These are phyloP conservation scores for Apiospora sp. DNA, from an alignment of 2,329 filamentous ascomycete species.

Conservation along the genomic window DNA sequence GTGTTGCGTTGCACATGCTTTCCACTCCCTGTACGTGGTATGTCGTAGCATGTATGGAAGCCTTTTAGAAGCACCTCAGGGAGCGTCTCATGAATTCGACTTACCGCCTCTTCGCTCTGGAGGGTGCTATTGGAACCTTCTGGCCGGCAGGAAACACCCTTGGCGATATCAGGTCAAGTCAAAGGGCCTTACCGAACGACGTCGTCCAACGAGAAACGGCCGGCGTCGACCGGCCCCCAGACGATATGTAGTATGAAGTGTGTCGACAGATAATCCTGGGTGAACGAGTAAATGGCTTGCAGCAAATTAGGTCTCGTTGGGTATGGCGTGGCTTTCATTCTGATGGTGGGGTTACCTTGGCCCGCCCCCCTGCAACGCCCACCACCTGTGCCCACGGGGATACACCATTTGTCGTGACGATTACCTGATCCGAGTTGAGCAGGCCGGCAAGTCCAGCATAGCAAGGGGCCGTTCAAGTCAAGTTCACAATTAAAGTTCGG, in stretches of 20 bases:
- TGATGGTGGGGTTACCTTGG: conserved; percentile 27
- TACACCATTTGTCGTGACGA: conserved; percentile 39
- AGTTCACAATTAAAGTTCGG: background rate
- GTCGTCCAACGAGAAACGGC: conserved; percentile 1
- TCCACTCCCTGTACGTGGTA: background rate
- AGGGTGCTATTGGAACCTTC: conserved; percentile 18
- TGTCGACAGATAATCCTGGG: background rate
- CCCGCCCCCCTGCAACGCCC: conserved; percentile 31
- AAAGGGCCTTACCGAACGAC: background rate
- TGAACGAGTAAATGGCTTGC: conserved; percentile 24
- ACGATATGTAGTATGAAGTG: conserved; percentile 10
- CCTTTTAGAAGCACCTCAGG: conserved; percentile 24
- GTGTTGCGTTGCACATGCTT: conserved; percentile 19
- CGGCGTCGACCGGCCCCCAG: conserved; percentile 19
- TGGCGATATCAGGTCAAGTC: conserved; percentile 22
- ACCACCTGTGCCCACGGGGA: conserved; percentile 35
- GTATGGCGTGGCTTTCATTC: conserved; percentile 24
- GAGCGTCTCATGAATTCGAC: conserved; percentile 20
- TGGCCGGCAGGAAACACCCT: conserved; percentile 5
- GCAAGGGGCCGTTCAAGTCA: background rate
- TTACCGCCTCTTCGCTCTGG: conserved; percentile 23
- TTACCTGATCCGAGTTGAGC: conserved; percentile 25
- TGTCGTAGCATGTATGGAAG: conserved; percentile 17
- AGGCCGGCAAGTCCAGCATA: background rate
- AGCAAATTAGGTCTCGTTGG: conserved; percentile 27